Percentiles rank a stretch among this genome's conserved stretches.
phyloP scores from a whole-genome alignment of 2,329 filamentous ascomycete genomes.

The Aspergillus japonicus region DNA sequence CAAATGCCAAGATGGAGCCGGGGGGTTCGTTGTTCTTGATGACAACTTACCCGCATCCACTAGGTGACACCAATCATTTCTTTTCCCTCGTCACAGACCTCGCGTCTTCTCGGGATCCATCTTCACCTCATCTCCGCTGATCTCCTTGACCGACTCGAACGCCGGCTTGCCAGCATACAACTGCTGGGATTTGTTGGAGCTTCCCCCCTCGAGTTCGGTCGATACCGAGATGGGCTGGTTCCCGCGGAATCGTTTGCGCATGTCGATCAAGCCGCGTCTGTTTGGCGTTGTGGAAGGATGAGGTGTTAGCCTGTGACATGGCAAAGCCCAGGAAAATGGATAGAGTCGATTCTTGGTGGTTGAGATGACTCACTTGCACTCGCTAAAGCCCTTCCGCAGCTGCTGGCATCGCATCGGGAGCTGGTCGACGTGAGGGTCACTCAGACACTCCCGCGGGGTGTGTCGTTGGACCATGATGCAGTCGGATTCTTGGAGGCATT shows the following conservation, averaged over 20 bases:
- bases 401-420: constrained; percentile 89
- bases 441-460: constrained; percentile 82
- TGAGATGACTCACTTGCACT: constrained; percentile 66
- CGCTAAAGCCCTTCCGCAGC: constrained; percentile 85
- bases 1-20: background rate
- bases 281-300: background rate
- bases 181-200: constrained; percentile 56
- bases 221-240: constrained; percentile 79
- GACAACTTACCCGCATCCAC: background rate
- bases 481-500: constrained; percentile 94
- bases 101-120: constrained; percentile 51
- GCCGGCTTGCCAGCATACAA: constrained; percentile 76
- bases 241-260: constrained; percentile 96
- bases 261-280: constrained; percentile 85
- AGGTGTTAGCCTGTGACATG: no score
- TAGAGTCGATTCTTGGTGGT: no score
- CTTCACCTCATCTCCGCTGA: constrained; percentile 63
- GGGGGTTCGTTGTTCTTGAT: background rate
- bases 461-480: constrained; percentile 93
- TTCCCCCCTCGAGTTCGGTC: constrained; percentile 59
- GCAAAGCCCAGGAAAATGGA: no score
- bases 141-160: constrained; percentile 65
- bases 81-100: constrained; percentile 34
- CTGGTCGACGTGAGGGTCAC: constrained; percentile 73
- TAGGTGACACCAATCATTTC: background rate